Conservation (phyloP, 139 green algal genomes). For the Closterium sp. region DNA sequence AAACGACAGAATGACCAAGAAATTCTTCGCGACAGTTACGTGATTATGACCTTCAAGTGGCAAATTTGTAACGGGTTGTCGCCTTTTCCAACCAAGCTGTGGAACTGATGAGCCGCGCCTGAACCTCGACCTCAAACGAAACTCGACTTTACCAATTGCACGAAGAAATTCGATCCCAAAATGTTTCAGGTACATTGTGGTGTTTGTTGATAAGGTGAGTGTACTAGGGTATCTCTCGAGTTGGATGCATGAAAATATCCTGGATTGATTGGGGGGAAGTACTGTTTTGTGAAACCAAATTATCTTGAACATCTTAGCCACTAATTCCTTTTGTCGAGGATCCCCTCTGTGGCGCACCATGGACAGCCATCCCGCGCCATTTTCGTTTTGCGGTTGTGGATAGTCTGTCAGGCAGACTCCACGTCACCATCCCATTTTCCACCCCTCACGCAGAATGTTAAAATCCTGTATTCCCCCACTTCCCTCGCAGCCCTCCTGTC, state of each 20-base stretch:
- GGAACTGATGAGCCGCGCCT: too few species aligned
- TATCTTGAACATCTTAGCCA: background rate
- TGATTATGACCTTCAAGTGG: too few species aligned
- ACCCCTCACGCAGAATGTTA: background rate
- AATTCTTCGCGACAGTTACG: too few species aligned
- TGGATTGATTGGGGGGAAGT: background rate
- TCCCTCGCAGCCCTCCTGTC: too few species aligned
- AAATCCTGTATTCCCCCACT: background rate
- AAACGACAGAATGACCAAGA: too few species aligned
- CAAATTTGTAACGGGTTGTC: too few species aligned
- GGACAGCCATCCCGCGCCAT: background rate
- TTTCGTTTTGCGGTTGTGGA: background rate
- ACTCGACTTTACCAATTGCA: background rate
- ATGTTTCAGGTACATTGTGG: too few species aligned
- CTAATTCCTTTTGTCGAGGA: background rate
- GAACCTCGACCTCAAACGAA: too few species aligned
- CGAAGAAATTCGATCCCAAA: background rate
- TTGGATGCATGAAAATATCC: background rate
- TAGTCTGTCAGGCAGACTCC: background rate
- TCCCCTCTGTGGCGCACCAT: background rate
- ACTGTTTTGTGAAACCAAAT: background rate
- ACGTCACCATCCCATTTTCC: background rate
- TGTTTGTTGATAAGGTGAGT: too few species aligned
- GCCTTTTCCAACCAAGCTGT: too few species aligned
- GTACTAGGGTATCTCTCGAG: too few species aligned